Conservation (phyloP, 2,329 filamentous ascomycete genomes). For the Orbilia oligospora region DNA sequence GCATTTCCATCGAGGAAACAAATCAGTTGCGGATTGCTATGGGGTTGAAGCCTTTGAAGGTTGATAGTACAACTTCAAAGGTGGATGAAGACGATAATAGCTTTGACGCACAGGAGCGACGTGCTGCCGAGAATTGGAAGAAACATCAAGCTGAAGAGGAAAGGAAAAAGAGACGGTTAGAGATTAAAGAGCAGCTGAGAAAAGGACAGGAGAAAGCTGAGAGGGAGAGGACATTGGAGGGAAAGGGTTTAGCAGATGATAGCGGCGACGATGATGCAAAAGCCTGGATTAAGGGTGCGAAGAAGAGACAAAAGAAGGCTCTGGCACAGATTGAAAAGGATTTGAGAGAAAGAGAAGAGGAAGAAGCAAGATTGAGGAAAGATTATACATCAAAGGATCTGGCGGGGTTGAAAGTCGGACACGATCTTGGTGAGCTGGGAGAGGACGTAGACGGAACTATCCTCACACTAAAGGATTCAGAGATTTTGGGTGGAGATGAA, state of each 20-base stretch:
- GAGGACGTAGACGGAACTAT: conserved; percentile 86
- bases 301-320: conserved; percentile 94
- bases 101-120: conserved; percentile 72
- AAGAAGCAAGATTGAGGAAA: conserved; percentile 75
- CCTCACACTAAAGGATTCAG: conserved; percentile 92
- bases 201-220: conserved; percentile 88
- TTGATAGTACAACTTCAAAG: conserved; percentile 70
- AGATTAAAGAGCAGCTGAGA: conserved; percentile 85
- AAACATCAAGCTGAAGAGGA: conserved; percentile 79
- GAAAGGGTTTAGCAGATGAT: conserved; percentile 84
- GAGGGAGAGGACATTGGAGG: conserved; percentile 81
- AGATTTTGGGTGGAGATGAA: conserved; percentile 76
- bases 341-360: conserved; percentile 76
- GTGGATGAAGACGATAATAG: conserved; percentile 76
- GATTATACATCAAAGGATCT: conserved; percentile 90
- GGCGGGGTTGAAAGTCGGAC: conserved; percentile 90
- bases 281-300: conserved; percentile 88
- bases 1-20: conserved; percentile 86
- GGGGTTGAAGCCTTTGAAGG: conserved; percentile 89
- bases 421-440: conserved; percentile 85
- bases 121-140: conserved; percentile 66
- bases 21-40: conserved; percentile 91
- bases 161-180: conserved; percentile 80
- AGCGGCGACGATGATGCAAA: conserved; percentile 77
- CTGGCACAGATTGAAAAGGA: conserved; percentile 78